These are phyloP conservation scores for Vigna radiata DNA, from an alignment of 306 rosid species.

Conservation along the genomic window DNA sequence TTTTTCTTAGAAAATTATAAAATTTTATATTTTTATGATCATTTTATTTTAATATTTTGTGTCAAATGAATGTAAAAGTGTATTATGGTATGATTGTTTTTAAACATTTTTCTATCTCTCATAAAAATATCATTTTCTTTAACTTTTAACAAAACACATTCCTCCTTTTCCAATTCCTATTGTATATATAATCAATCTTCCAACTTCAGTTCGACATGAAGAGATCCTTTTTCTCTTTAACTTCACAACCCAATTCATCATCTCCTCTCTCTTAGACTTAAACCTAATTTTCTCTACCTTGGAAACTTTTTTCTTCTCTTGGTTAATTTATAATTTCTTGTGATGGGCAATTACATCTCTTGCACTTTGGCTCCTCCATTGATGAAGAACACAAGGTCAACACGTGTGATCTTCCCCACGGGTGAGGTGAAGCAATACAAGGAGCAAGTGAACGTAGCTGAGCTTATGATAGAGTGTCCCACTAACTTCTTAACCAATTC, in stretches of 20 bases:
- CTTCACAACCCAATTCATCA: background rate
- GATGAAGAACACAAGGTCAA: slow-evolving; percentile 58
- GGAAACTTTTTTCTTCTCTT: background rate
- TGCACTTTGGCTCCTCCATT: slow-evolving; percentile 63
- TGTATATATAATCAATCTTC: background rate
- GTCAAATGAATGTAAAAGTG: too few relatives aligned
- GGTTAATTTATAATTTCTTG: background rate
- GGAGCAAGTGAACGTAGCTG: slow-evolving; percentile 63
- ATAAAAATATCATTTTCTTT: background rate
- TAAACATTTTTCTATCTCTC: too few relatives aligned
- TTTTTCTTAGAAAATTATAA: too few relatives aligned
- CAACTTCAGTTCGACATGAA: background rate
- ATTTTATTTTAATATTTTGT: too few relatives aligned
- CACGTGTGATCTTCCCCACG: slow-evolving; percentile 64
- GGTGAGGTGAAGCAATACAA: slow-evolving; percentile 64
- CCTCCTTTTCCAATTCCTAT: background rate
- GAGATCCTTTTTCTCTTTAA: background rate
- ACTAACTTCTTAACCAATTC: slow-evolving; percentile 58
- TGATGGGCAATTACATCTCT: slow-evolving; percentile 74
- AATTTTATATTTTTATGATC: too few relatives aligned
- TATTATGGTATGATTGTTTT: too few relatives aligned
- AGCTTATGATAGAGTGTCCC: slow-evolving; percentile 76
- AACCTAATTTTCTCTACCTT: background rate
- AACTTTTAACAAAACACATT: background rate
- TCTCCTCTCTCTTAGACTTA: background rate